Conservation (phyloP, 2,329 filamentous ascomycete genomes). For the Ciborinia camelliae region DNA sequence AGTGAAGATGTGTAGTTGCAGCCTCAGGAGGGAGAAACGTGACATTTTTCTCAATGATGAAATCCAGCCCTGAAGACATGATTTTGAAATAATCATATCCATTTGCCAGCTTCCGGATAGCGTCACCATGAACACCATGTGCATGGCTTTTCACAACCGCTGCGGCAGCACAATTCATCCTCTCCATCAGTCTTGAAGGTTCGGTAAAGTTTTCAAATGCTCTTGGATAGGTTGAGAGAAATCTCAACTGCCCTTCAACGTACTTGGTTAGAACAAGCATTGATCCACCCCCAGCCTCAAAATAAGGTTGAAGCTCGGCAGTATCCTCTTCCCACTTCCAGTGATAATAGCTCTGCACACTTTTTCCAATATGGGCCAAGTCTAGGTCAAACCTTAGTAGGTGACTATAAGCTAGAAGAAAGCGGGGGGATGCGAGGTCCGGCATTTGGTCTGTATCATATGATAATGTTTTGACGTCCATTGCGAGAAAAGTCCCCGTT, state of each 20-base stretch:
- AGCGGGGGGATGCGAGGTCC: slow-evolving; percentile 45
- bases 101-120: slow-evolving; percentile 40
- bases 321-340: slow-evolving; percentile 38
- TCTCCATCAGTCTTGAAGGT: slow-evolving; percentile 30
- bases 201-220: slow-evolving; percentile 38
- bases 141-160: slow-evolving; percentile 23
- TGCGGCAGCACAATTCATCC: slow-evolving; percentile 26
- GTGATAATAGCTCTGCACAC: slow-evolving; percentile 42
- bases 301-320: slow-evolving; percentile 25
- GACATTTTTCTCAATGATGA: slow-evolving; percentile 53
- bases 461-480: slow-evolving; percentile 45
- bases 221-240: slow-evolving; percentile 47
- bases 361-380: slow-evolving; percentile 36
- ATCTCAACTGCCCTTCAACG: slow-evolving; percentile 41
- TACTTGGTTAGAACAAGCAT: slow-evolving; percentile 45
- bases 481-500: slow-evolving; percentile 49
- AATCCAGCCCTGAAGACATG: slow-evolving; percentile 44
- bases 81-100: slow-evolving; percentile 46
- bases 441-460: slow-evolving; percentile 36
- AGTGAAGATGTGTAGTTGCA: slow-evolving; percentile 41
- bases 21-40: slow-evolving; percentile 50
- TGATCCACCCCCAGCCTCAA: slow-evolving; percentile 42
- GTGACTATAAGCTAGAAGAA: slow-evolving; percentile 45
- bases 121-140: slow-evolving; percentile 29
- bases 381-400: slow-evolving; percentile 40